Evolutionary conservation across 768 basidiomycete genomes (phyloP), one percentile per base, ranked within the genome.

Genomic region (Amanita phalloides): DNA sequence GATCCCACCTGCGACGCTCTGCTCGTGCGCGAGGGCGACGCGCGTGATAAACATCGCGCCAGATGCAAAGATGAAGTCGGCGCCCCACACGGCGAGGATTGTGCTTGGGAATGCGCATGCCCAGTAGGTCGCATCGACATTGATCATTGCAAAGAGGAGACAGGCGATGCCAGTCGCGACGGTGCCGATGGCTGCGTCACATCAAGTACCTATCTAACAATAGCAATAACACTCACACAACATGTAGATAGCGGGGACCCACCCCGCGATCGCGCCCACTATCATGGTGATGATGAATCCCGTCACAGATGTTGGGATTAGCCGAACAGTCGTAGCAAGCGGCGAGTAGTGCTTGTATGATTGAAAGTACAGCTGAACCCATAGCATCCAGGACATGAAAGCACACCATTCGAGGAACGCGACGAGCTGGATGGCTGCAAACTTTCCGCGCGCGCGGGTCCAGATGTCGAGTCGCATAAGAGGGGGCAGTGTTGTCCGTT

Each of bases 21-120:
- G 88, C 57, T 90, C 89, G 50, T 84, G 72, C 3, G 79, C 79
- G 0, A 73, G 62, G 1, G 78, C 73, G 7, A 84, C 71, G 58
- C 82, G 82, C 3, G 86, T 82, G 37, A 88, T 76, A 57, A 85
- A 90, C 14, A 90, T 65, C 6, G 83, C 83, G 2, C 88, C 88
- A 0, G 78, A 67, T 0, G 88, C 68, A 59, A 81, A 90, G 1
- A 86, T 78, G 56, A 90, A 86, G 59, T 90, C 89, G 0, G 80
- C 86, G 17, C 89, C 89, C 42, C 86, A 73, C 11, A 89, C 87
- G 20, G 76, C 66, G 42, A 85, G 51, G 37, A 78, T 64, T 0
- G 84, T 75, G 1, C 82, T 76, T 0, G 86, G 84, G 64, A 90
- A 90, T 3, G 78, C 81, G 53, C 73, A 84, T 1, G 82, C 83